These are phyloP conservation scores for Talaromyces sp. DNA, from an alignment of 2,329 filamentous ascomycete species.

Conservation along the genomic window DNA sequence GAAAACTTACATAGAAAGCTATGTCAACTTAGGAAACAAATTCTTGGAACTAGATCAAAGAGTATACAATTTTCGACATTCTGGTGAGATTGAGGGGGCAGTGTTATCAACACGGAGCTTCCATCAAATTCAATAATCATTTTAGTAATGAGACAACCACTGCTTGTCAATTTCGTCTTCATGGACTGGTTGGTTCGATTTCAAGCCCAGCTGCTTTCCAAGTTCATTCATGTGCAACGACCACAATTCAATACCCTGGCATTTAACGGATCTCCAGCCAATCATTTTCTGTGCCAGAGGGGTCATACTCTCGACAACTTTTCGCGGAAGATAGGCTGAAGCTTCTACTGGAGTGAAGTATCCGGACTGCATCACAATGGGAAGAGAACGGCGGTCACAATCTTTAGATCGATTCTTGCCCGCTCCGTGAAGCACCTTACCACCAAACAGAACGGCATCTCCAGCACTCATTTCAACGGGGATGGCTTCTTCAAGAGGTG, in stretches of 20 bases:
- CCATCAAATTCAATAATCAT: background rate
- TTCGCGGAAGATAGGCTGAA: background rate
- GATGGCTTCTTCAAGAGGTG: background rate
- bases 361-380: background rate
- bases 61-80: background rate
- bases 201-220: background rate
- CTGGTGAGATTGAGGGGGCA: background rate
- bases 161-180: background rate
- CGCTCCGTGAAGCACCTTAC: constrained; percentile 5
- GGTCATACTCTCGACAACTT: constrained; percentile 8
- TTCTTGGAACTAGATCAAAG: background rate
- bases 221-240: background rate
- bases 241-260: background rate
- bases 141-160: background rate
- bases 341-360: constrained; percentile 7
- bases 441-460: constrained; percentile 3
- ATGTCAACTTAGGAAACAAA: background rate
- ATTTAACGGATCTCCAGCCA: constrained; percentile 3
- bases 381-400: constrained; percentile 4
- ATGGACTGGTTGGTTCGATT: background rate
- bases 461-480: constrained; percentile 7
- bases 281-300: constrained; percentile 11
- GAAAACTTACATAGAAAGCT: background rate
- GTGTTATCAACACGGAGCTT: background rate
- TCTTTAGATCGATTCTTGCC: constrained; percentile 1